Conservation (phyloP, 306 rosid species). For the Begonia peltatifolia region DNA sequence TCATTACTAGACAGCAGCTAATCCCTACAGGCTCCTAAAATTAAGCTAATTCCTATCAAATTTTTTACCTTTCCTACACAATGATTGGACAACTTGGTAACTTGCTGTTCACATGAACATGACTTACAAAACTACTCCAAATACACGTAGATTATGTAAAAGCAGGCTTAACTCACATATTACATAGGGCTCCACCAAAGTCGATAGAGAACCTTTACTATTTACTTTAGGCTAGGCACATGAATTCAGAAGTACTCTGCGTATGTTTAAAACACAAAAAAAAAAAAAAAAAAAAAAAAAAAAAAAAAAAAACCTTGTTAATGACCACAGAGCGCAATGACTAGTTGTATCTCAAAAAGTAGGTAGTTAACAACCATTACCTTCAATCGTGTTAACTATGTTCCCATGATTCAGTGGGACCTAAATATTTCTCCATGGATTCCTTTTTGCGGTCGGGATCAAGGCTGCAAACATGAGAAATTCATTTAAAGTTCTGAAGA, state of each 20-base stretch:
- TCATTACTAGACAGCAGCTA: neutral
- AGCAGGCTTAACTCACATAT: neutral
- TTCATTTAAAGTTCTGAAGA: conserved; percentile 9
- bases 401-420: conserved; percentile 71
- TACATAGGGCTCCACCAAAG: neutral
- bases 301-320: too few species aligned
- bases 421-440: conserved; percentile 88
- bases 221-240: neutral
- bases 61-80: neutral
- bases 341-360: conserved; percentile 2
- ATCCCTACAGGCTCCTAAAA: neutral
- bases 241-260: neutral
- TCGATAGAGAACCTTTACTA: neutral
- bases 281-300: too few species aligned
- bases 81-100: too few species aligned
- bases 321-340: neutral
- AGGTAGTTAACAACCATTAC: conserved; percentile 6
- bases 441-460: conserved; percentile 89
- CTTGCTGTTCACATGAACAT: neutral
- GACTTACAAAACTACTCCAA: neutral
- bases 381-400: conserved; percentile 22
- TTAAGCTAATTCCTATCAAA: neutral
- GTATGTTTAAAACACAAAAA: neutral
- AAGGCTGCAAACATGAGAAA: conserved; percentile 41
- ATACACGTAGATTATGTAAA: neutral